phyloP scores from a whole-genome alignment of 169 alveolate species.

The Eimeria tenella region DNA sequence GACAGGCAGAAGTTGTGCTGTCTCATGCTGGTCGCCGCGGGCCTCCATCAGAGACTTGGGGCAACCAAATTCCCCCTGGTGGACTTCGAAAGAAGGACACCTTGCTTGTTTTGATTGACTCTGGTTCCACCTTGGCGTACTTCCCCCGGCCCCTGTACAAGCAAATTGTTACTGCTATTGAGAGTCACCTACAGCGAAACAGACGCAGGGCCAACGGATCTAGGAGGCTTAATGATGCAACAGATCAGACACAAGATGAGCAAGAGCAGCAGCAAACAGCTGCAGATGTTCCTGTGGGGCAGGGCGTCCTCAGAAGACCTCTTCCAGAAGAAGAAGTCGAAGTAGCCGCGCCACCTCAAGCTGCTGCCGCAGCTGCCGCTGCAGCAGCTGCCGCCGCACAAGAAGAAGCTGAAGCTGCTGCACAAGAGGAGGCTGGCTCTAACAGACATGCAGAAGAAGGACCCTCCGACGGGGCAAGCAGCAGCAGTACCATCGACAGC shows the following conservation, averaged over 20 bases:
- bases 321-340: conserved; percentile 23
- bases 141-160: conserved; percentile 81
- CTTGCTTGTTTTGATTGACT: conserved; percentile 75
- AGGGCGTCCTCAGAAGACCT: neutral
- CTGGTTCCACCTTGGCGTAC: conserved; percentile 84
- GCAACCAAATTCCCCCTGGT: neutral
- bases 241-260: neutral
- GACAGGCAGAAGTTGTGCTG: neutral
- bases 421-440: neutral
- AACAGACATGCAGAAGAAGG: neutral
- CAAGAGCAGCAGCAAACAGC: neutral
- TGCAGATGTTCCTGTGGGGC: neutral
- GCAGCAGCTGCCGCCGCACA: conserved; percentile 22
- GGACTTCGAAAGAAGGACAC: conserved; percentile 7
- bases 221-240: neutral
- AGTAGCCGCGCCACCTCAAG: neutral
- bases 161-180: conserved; percentile 76
- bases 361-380: conserved; percentile 10
- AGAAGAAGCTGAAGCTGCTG: neutral
- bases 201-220: neutral
- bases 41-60: conserved; percentile 16
- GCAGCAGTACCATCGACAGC: neutral
- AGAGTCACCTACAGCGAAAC: conserved; percentile 30
- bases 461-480: neutral
- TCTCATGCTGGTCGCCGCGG: neutral